A percentile compares a stretch with the other conserved stretches of the same genome.
These are phyloP conservation scores for Leptographium wingfieldii DNA, from an alignment of 2,329 filamentous ascomycete genomes.

Conservation along the genomic window DNA sequence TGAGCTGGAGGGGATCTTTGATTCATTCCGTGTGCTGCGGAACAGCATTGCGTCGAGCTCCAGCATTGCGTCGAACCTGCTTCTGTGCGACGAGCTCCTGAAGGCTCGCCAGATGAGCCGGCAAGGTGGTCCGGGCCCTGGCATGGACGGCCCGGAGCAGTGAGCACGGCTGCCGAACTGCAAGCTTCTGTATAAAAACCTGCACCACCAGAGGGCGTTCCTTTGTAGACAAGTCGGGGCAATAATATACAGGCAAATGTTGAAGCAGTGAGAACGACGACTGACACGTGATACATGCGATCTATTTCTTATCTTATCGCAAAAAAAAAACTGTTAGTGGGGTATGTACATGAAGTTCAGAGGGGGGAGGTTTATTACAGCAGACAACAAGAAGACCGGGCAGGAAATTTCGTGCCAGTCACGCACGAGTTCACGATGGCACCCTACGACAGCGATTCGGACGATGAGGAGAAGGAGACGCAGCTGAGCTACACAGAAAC, in stretches of 20 bases:
- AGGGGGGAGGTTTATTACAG: neutral
- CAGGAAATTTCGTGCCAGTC: neutral
- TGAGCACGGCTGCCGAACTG: constrained; percentile 13
- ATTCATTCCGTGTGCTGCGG: constrained; percentile 88
- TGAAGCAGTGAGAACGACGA: constrained; percentile 2
- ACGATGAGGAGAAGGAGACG: constrained; percentile 42
- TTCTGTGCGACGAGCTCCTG: constrained; percentile 92
- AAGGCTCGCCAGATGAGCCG: constrained; percentile 93
- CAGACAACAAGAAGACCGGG: neutral
- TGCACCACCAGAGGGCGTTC: constrained; percentile 14
- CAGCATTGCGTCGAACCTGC: constrained; percentile 86
- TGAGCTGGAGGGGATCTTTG: constrained; percentile 80
- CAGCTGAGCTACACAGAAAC: constrained; percentile 53
- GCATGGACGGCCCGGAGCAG: constrained; percentile 48
- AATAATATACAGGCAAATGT: neutral
- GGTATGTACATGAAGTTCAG: neutral
- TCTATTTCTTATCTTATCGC: neutral
- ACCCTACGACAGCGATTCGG: constrained; percentile 78
- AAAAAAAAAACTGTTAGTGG: neutral
- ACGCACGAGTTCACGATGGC: constrained; percentile 37
- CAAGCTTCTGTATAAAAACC: constrained; percentile 24
- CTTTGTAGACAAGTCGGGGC: constrained; percentile 3
- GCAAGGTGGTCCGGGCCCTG: constrained; percentile 47
- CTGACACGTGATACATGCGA: neutral
- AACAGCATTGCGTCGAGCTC: constrained; percentile 91